phyloP scores from a whole-genome alignment of 345 rosid genomes.

The Raphanus raphanistrum region DNA sequence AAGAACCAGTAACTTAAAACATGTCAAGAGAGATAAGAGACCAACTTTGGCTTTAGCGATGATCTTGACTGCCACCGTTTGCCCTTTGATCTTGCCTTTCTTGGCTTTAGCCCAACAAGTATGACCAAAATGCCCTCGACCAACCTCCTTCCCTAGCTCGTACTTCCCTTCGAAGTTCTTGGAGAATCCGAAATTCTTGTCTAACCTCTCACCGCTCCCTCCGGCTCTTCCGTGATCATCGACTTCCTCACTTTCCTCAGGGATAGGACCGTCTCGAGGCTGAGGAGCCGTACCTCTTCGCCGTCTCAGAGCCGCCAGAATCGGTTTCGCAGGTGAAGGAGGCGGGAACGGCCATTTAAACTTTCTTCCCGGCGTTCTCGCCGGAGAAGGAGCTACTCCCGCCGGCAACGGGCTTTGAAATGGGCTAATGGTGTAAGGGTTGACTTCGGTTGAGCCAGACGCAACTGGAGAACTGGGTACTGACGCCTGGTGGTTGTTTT shows the following conservation, averaged over 20 bases:
- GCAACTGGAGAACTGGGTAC: constrained; percentile 31
- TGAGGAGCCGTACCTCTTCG: constrained; percentile 48
- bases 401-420: constrained; percentile 77
- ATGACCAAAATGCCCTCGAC: constrained; percentile 98
- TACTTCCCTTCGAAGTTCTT: constrained; percentile 75
- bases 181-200: constrained; percentile 81
- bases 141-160: constrained; percentile 85
- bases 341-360: constrained; percentile 95
- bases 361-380: constrained; percentile 82
- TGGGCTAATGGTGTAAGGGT: constrained; percentile 62
- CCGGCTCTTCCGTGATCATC: constrained; percentile 26
- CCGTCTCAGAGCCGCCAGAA: constrained; percentile 66
- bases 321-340: constrained; percentile 97
- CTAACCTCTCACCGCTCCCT: constrained; percentile 46
- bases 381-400: constrained; percentile 83
- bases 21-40: neutral
- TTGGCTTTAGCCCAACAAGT: constrained; percentile 86
- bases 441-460: constrained; percentile 41
- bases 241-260: constrained; percentile 49
- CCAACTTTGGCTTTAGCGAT: constrained; percentile 80
- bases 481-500: constrained; percentile 17
- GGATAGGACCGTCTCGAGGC: constrained; percentile 66
- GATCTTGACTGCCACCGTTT: constrained; percentile 84
- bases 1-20: neutral
- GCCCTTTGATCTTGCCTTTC: constrained; percentile 83